Percentiles rank a stretch among this genome's conserved stretches.
Conservation (phyloP, 1,284 basidiomycete genomes). For the Cryptococcus neoformans region DNA sequence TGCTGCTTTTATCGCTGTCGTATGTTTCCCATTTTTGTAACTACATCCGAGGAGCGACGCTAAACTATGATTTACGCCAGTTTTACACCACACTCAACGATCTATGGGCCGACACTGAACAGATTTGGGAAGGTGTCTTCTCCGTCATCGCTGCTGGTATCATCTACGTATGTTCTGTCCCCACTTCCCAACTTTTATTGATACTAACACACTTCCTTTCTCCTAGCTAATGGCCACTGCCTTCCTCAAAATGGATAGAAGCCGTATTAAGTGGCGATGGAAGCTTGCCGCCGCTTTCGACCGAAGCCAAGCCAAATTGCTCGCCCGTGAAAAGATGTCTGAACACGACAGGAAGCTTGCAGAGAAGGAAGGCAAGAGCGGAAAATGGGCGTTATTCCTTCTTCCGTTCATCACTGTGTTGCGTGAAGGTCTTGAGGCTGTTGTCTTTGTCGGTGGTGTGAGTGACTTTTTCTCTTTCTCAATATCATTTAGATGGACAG, state of each 20-base stretch:
- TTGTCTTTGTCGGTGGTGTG: slow-evolving; percentile 87
- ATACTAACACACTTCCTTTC: not conserved
- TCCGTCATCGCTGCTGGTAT: slow-evolving; percentile 73
- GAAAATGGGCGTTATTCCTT: slow-evolving; percentile 82
- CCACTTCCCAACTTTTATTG: not conserved
- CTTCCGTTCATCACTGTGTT: slow-evolving; percentile 86
- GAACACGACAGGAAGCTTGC: slow-evolving; percentile 1
- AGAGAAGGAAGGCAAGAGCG: slow-evolving; percentile 44
- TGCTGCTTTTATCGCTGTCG: slow-evolving; percentile 53
- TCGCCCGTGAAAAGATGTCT: slow-evolving; percentile 5
- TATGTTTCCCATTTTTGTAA: slow-evolving; percentile 20
- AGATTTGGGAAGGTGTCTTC: slow-evolving; percentile 65
- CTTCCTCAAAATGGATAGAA: slow-evolving; percentile 62
- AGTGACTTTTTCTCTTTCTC: slow-evolving; percentile 17
- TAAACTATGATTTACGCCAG: slow-evolving; percentile 16
- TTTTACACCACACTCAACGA: slow-evolving; percentile 56
- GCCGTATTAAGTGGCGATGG: slow-evolving; percentile 84
- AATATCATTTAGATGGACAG: not conserved
- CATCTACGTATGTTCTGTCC: slow-evolving; percentile 57
- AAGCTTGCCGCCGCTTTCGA: slow-evolving; percentile 80
- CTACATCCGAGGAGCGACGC: not conserved
- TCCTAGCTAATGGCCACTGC: slow-evolving; percentile 63
- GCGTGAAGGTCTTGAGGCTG: slow-evolving; percentile 88
- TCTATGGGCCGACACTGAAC: slow-evolving; percentile 53
- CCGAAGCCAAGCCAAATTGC: slow-evolving; percentile 34